These are phyloP conservation scores for Fusarium bulbicola DNA, from an alignment of 2,329 filamentous ascomycete species.

Conservation along the genomic window DNA sequence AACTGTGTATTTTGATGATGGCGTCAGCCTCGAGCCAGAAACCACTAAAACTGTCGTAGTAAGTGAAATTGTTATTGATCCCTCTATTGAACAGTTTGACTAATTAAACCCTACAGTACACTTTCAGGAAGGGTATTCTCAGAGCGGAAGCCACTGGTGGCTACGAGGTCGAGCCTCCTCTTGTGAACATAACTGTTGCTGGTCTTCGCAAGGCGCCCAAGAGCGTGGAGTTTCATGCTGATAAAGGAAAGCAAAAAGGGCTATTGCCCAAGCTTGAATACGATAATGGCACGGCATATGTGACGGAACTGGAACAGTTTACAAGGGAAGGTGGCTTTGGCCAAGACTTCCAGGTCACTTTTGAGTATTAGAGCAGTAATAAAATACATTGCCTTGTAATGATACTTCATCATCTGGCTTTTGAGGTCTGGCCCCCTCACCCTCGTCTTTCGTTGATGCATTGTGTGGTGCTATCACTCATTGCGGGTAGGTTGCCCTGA, in stretches of 20 bases:
- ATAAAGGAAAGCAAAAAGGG: neutral
- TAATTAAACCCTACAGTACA: neutral
- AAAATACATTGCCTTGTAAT: neutral
- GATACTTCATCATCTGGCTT: fast-evolving
- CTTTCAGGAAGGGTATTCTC: neutral
- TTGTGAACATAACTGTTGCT: neutral
- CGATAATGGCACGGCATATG: neutral
- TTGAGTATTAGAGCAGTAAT: neutral
- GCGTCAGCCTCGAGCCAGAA: neutral
- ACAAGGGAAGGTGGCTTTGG: neutral
- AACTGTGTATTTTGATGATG: neutral
- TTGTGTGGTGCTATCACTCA: neutral
- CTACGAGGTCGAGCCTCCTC: neutral
- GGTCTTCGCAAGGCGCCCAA: neutral
- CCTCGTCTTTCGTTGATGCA: neutral
- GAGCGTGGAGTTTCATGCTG: neutral
- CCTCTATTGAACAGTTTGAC: fast-evolving
- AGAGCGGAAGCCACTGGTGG: neutral
- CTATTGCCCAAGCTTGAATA: neutral
- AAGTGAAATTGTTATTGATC: neutral
- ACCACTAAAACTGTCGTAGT: neutral
- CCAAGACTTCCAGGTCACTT: neutral
- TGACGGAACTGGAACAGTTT: neutral
- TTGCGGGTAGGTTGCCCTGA: neutral
- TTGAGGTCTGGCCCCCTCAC: neutral